These are phyloP conservation scores for Diplodia intermedia DNA, from an alignment of 2,329 filamentous ascomycete genomes.

Conservation along the genomic window DNA sequence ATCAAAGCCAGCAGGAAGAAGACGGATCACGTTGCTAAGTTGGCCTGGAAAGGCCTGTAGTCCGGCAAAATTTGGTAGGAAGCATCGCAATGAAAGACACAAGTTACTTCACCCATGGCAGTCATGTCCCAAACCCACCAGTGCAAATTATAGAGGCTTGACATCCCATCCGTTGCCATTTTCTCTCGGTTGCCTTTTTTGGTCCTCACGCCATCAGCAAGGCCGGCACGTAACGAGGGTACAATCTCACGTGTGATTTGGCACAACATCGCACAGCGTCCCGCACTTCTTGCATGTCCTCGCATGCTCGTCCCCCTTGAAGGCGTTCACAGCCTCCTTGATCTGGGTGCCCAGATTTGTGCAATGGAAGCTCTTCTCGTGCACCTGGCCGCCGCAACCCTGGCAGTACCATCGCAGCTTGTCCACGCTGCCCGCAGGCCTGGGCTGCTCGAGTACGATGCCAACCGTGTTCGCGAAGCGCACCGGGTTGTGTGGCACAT, in stretches of 20 bases:
- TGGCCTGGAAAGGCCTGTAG: conserved; percentile 77
- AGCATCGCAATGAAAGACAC: neutral
- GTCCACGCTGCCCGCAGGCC: conserved; percentile 74
- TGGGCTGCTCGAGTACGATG: conserved; percentile 85
- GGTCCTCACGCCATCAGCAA: neutral
- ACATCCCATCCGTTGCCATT: neutral
- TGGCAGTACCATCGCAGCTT: conserved; percentile 90
- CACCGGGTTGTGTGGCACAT: conserved; percentile 96
- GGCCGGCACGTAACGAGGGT: neutral
- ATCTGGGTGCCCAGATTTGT: conserved; percentile 93
- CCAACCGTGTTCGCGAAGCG: conserved; percentile 94
- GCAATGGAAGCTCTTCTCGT: conserved; percentile 87
- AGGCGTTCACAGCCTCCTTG: conserved; percentile 85
- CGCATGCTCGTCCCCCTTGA: conserved; percentile 71
- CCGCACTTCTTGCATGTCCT: conserved; percentile 82
- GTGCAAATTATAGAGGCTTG: neutral
- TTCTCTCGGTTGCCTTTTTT: neutral
- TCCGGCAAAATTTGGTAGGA: conserved; percentile 29
- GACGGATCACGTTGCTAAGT: conserved; percentile 87
- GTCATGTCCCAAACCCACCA: neutral
- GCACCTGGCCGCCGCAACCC: conserved; percentile 72
- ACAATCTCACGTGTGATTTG: conserved; percentile 46
- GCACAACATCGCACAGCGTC: conserved; percentile 73
- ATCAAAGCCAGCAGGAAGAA: conserved; percentile 91
- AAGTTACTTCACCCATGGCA: neutral